phyloP scores from a whole-genome alignment of 129 eudicot genomes.

The Silybum marianum region DNA sequence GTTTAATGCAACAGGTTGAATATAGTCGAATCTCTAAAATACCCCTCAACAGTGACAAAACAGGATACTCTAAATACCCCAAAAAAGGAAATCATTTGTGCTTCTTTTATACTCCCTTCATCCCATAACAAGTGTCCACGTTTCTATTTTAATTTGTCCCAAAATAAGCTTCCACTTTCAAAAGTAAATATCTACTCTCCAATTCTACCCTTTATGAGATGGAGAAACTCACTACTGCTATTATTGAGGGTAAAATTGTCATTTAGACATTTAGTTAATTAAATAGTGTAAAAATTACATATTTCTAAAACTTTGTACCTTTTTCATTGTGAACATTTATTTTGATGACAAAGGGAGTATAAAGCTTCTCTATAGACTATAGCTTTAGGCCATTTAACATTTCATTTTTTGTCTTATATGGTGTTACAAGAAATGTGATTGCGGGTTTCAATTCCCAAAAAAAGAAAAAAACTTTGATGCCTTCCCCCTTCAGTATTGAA shows the following conservation, averaged over 20 bases:
- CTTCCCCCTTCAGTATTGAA: background rate
- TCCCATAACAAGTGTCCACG: background rate
- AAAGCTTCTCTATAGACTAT: background rate
- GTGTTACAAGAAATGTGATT: conserved; percentile 2
- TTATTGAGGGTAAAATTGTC: background rate
- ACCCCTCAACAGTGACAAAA: conserved; percentile 14
- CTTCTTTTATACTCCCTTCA: background rate
- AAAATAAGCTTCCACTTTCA: background rate
- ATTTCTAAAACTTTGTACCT: too few species aligned
- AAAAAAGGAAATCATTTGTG: background rate
- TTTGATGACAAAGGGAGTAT: background rate
- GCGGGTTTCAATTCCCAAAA: background rate
- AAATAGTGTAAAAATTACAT: too few species aligned
- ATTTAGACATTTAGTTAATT: background rate
- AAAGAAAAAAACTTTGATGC: background rate
- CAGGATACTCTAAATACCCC: background rate
- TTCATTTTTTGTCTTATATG: background rate
- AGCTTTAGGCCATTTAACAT: background rate
- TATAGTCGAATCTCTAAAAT: background rate
- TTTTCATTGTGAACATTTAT: too few species aligned
- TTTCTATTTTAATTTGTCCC: background rate
- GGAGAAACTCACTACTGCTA: background rate
- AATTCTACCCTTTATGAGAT: background rate
- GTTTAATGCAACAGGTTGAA: background rate
- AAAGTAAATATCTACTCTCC: background rate